Percentiles rank a stretch among this genome's conserved stretches.
phyloP scores from a whole-genome alignment of 2,329 filamentous ascomycete species.

The Epichloe amarillans region DNA sequence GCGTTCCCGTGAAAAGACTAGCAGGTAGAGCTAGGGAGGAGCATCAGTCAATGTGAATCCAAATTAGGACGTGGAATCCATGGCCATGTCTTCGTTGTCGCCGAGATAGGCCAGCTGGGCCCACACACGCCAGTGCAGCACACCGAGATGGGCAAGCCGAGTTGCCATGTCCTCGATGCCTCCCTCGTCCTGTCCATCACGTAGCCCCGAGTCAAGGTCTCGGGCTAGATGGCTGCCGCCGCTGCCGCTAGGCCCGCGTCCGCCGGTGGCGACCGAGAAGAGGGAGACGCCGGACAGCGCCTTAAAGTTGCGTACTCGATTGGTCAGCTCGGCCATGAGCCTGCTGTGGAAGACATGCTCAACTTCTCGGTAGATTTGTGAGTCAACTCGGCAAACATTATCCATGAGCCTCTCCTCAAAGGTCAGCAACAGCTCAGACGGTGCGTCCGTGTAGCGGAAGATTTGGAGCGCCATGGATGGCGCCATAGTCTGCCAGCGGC shows the following conservation, averaged over 20 bases:
- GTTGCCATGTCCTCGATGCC: slow-evolving; percentile 56
- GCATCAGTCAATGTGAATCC: background rate
- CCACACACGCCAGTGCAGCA: slow-evolving; percentile 89
- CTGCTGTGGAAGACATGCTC: slow-evolving; percentile 36
- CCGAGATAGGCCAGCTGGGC: slow-evolving; percentile 54
- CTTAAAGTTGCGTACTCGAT: slow-evolving; percentile 39
- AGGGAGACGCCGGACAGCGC: slow-evolving; percentile 37
- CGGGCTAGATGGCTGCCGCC: slow-evolving; percentile 21
- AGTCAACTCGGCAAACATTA: slow-evolving; percentile 29
- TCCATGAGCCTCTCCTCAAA: slow-evolving; percentile 37
- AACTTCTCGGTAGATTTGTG: slow-evolving; percentile 32
- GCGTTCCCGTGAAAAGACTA: no score
- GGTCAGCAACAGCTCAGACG: slow-evolving; percentile 30
- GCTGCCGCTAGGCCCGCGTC: slow-evolving; percentile 27
- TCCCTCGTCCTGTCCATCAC: slow-evolving; percentile 36
- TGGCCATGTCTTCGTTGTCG: slow-evolving; percentile 23
- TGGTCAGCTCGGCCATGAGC: slow-evolving; percentile 33
- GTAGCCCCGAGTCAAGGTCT: slow-evolving; percentile 21
- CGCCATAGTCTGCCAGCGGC: slow-evolving; percentile 39
- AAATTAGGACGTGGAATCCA: slow-evolving; percentile 13
- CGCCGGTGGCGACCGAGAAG: slow-evolving; percentile 41
- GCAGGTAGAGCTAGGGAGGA: no score
- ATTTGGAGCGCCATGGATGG: slow-evolving; percentile 44
- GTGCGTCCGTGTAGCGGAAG: slow-evolving; percentile 41
- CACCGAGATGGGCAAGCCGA: slow-evolving; percentile 67